Evolutionary conservation across 23 red algal genomes (phyloP), one percentile per base, ranked within the genome.

Genomic region (Pyropia haitanensis): DNA sequence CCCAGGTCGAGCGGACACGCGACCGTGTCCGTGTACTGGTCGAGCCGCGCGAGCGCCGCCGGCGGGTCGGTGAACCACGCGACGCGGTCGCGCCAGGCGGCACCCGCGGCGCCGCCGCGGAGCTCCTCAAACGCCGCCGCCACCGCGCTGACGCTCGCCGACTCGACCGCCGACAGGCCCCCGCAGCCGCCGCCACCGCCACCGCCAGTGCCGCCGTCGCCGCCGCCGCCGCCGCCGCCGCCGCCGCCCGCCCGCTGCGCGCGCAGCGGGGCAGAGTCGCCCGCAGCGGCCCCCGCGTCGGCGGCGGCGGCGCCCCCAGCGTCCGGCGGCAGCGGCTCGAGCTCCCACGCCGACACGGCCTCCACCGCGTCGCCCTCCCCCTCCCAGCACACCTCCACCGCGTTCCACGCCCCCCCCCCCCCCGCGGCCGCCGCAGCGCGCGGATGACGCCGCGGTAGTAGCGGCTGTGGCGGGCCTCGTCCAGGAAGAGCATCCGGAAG

Each of bases 401-500:
- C 64, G 49, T 89, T 89, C 84, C 84, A 89, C 73, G 71, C 68
- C 3, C 52, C 51, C 5, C 53, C 68, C 27, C 58, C 55, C 29
- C 70, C 17, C 30, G 68, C 63, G 1, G 72, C 49, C 68, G 70
- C 69, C 58, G 71, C 68, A 60, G 8, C 39, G 49, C 29, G 68
- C 67, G 52, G 58, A 89, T 65, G 17, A 52, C 58, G 2, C 84
- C 84, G 5, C 55, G 70, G 32, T 89, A 89, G 68, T 80, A 89
- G 46, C 74, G 75, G 71, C 84, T 75, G 18, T 67, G 65, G 50
- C 84, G 64, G 18, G 62, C 69, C 49, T 89, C 84, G 32, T 89
- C 78, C 52, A 89, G 27, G 49, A 89, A 94, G 6, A 94, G 56
- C 52, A 86, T 94, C 29, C 79, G 88, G 76, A 94, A 94, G 53